These are phyloP conservation scores for Hypericum perforatum DNA, from an alignment of 345 rosid genomes.

Conservation along the genomic window DNA sequence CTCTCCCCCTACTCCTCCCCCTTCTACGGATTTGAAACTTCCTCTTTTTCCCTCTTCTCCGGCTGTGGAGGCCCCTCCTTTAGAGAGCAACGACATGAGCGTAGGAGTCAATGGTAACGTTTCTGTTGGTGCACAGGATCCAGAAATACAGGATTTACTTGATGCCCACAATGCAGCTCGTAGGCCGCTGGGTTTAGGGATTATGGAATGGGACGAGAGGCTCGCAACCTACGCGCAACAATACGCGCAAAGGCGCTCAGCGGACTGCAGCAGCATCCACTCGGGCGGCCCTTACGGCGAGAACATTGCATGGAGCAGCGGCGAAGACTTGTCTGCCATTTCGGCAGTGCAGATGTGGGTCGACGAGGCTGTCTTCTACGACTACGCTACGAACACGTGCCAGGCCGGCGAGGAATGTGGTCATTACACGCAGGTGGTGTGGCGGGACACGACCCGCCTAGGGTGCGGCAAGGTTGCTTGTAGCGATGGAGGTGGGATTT, in stretches of 20 bases:
- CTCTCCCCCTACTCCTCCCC: too few relatives aligned
- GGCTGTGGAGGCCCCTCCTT: too few relatives aligned
- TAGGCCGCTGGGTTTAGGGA: not conserved
- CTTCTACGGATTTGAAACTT: too few relatives aligned
- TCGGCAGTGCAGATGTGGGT: slow-evolving; percentile 15
- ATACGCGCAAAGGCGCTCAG: not conserved
- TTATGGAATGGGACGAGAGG: slow-evolving; percentile 8
- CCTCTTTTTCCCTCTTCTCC: too few relatives aligned
- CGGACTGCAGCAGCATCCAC: slow-evolving; percentile 11
- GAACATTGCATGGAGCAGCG: slow-evolving; percentile 13
- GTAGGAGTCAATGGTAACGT: too few relatives aligned
- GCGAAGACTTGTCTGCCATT: slow-evolving; percentile 1
- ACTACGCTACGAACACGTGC: slow-evolving; percentile 13
- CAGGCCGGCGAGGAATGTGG: slow-evolving; percentile 3
- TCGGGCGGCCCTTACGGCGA: slow-evolving; percentile 15
- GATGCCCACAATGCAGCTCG: slow-evolving; percentile 17
- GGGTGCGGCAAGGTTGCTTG: slow-evolving; percentile 17
- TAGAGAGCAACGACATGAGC: too few relatives aligned
- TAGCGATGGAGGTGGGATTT: not conserved
- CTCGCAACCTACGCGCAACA: slow-evolving; percentile 15
- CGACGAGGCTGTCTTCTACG: slow-evolving; percentile 10
- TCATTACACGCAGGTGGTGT: slow-evolving; percentile 15
- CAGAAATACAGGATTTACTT: not conserved
- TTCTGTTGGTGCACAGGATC: not conserved
- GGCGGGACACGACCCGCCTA: slow-evolving; percentile 9